Percentiles rank a stretch among this genome's conserved stretches.
These are phyloP conservation scores for Paradendryphiella salina DNA, from an alignment of 2,329 filamentous ascomycete species.

Conservation along the genomic window DNA sequence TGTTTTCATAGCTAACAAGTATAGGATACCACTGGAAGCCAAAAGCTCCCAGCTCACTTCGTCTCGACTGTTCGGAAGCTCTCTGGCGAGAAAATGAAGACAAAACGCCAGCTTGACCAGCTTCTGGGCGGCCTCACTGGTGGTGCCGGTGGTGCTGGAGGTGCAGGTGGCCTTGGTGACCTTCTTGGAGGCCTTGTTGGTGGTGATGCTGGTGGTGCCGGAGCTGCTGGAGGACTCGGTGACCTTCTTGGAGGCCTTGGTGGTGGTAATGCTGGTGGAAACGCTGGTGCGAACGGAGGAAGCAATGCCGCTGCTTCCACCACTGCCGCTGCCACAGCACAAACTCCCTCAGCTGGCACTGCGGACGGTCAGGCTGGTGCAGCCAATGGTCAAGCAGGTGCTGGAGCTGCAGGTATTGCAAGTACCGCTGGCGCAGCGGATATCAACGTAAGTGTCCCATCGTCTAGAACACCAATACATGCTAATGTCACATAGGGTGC, in stretches of 20 bases:
- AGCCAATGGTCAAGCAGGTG: neutral
- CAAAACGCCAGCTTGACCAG: constrained; percentile 36
- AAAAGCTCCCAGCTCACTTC: constrained; percentile 32
- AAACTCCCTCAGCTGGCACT: neutral
- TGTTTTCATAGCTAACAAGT: neutral
- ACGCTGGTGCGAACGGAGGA: too few relatives aligned
- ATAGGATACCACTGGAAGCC: constrained; percentile 22
- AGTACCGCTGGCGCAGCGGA: neutral
- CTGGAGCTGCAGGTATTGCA: neutral
- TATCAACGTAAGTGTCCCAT: too few relatives aligned
- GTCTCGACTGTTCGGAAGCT: constrained; percentile 27
- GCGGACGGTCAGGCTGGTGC: constrained; percentile 7
- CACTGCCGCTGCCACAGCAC: neutral
- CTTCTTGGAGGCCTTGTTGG: constrained; percentile 10
- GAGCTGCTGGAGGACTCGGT: neutral
- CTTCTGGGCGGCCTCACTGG: constrained; percentile 23
- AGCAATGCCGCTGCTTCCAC: neutral
- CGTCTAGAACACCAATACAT: too few relatives aligned
- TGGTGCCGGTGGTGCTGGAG: constrained; percentile 7
- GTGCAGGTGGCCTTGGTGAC: constrained; percentile 6
- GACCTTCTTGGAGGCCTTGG: neutral
- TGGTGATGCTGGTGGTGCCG: neutral
- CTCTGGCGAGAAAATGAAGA: constrained; percentile 25
- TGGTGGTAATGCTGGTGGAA: constrained; percentile 1
- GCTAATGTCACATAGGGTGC: too few relatives aligned